A percentile compares a stretch with the other conserved stretches of the same genome.
Conservation (phyloP, 495 filamentous ascomycete genomes). For the Hyaloscypha finlandica region DNA sequence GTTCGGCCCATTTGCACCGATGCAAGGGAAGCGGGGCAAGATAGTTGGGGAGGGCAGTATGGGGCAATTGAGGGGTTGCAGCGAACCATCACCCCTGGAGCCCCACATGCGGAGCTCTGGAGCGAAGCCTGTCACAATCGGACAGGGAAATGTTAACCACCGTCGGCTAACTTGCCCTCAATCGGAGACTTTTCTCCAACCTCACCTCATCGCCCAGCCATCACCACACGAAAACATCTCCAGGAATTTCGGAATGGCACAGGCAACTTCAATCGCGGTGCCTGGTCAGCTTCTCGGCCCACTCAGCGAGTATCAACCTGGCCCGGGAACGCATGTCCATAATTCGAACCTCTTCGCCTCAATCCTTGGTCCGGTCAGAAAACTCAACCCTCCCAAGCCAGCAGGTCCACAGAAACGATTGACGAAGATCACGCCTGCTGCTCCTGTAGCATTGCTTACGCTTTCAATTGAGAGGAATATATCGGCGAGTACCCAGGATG, state of each 20-base stretch:
- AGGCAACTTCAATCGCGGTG: constrained; percentile 40
- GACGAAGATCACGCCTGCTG: constrained; percentile 49
- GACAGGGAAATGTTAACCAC: not conserved
- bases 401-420: constrained; percentile 58
- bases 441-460: constrained; percentile 29
- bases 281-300: constrained; percentile 82
- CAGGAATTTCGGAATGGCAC: constrained; percentile 24
- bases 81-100: not conserved
- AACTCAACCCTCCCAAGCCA: constrained; percentile 49
- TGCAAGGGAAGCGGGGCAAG: not conserved
- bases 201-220: not conserved
- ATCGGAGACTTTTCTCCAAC: constrained; percentile 10
- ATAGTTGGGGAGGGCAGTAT: not conserved
- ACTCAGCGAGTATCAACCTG: constrained; percentile 61
- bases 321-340: constrained; percentile 81
- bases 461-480: constrained; percentile 37
- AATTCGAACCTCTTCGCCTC: constrained; percentile 72
- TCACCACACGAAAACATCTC: not conserved
- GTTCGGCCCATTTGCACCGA: not conserved
- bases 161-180: constrained; percentile 21
- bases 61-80: not conserved
- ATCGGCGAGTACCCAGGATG: constrained; percentile 15
- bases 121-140: not conserved
- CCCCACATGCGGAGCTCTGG: constrained; percentile 5
- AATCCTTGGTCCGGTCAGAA: constrained; percentile 60